These are phyloP conservation scores for Fraxinus xanthoxyloides DNA, from an alignment of 305 asterid genomes.

Conservation along the genomic window DNA sequence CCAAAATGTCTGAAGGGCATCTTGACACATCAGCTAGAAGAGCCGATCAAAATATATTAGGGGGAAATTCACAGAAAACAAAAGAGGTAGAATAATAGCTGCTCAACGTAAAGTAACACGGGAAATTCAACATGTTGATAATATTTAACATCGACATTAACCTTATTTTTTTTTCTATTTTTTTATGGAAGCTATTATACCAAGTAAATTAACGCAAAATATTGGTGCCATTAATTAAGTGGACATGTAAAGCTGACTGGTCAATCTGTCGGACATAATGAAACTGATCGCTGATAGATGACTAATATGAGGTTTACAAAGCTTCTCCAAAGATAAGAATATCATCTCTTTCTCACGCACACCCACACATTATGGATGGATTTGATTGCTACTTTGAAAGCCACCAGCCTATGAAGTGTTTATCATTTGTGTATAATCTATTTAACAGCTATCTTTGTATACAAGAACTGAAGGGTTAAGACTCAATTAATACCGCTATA, in stretches of 20 bases:
- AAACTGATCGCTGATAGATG: not conserved
- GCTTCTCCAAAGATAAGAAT: not conserved
- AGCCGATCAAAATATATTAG: not conserved
- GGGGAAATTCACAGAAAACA: not conserved
- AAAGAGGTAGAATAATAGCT: not conserved
- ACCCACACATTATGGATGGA: not conserved
- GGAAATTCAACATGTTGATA: not conserved
- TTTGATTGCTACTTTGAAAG: not conserved
- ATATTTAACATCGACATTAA: not conserved
- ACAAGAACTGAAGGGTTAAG: not conserved
- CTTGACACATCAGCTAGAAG: conserved; percentile 61
- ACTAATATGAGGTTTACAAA: not conserved
- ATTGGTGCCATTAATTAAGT: not conserved
- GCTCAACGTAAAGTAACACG: not conserved
- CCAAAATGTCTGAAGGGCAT: conserved; percentile 50
- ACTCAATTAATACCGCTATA: not conserved
- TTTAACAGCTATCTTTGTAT: not conserved
- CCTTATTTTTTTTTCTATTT: not conserved
- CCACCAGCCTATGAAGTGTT: not conserved
- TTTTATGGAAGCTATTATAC: not conserved
- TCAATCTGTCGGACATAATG: not conserved
- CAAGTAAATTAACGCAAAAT: not conserved
- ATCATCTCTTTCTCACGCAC: not conserved
- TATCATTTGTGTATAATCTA: not conserved
- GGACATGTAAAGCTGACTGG: not conserved